Conservation (phyloP, 2,329 filamentous ascomycete genomes). For the Huntiella abstrusa region DNA sequence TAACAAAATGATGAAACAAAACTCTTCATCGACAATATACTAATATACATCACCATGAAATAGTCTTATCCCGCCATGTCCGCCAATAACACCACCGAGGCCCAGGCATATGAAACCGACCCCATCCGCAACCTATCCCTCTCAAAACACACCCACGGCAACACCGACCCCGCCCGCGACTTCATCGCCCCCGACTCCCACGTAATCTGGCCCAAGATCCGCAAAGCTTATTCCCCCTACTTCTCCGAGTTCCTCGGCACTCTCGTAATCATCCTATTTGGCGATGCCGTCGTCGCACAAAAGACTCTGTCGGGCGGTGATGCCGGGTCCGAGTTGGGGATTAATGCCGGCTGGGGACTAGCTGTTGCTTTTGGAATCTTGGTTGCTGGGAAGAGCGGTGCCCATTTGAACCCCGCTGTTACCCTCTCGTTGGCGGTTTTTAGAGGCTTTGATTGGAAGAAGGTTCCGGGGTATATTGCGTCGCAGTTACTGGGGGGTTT, state of each 20-base stretch:
- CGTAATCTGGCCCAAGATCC: conserved; percentile 32
- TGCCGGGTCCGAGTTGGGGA: conserved; percentile 31
- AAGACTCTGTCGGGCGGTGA: conserved; percentile 35
- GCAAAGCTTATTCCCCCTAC: conserved; percentile 33
- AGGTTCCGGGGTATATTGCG: conserved; percentile 47
- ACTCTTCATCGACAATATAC: too few species aligned
- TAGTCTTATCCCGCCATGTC: not conserved
- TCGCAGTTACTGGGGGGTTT: conserved; percentile 52
- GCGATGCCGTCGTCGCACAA: conserved; percentile 53
- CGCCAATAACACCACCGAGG: conserved; percentile 3
- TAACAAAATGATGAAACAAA: too few species aligned
- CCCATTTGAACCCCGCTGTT: conserved; percentile 52
- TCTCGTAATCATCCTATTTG: conserved; percentile 50
- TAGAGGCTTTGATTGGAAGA: conserved; percentile 48
- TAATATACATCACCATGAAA: too few species aligned
- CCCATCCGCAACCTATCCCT: not conserved
- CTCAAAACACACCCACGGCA: conserved; percentile 1
- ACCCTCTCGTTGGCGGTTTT: conserved; percentile 51
- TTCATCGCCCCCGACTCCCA: not conserved
- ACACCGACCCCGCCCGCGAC: not conserved
- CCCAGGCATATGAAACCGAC: not conserved
- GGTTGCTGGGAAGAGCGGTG: conserved; percentile 43
- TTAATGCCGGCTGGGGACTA: conserved; percentile 34
- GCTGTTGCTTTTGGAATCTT: conserved; percentile 54
- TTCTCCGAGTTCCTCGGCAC: conserved; percentile 52